Evolutionary conservation across 192 early-diverging fungal species (phyloP), one percentile per base, ranked within the genome.

Genomic region (Linnemannia hyalina): DNA sequence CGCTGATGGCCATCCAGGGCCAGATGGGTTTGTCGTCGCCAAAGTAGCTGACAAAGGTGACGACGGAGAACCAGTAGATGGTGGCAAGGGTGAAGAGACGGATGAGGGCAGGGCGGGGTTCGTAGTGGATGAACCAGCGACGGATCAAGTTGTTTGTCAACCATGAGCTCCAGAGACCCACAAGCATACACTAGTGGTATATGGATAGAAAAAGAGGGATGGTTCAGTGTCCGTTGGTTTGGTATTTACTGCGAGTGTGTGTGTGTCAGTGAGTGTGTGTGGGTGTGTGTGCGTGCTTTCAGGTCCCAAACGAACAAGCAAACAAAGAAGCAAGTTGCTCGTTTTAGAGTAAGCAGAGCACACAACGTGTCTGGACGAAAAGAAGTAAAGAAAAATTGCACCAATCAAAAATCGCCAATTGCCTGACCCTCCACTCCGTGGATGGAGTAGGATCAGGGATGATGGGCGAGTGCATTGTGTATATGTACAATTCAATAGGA

Each of bases 71-170:
- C 91, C 91, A 93, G 69, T 87, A 92, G 46, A 92, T 90, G 38
- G 84, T 86, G 47, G 84, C 90, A 29, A 93, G 82, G 3, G 90
- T 89, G 63, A 91, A 87, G 46, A 93, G 73, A 6, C 92, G 90
- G 42, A 90, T 82, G 44, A 92, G 89, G 44, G 90, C 89, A 38
- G 85, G 91, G 13, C 82, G 88, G 4, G 90, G 83, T 68, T 93
- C 91, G 55, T 93, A 92, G 78, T 90, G 89, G 77, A 89, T 90
- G 38, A 92, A 89, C 92, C 91, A 93, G 29, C 92, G 88, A 26
- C 89, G 88, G 52, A 91, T 87, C 88, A 93, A 88, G 76, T 89
- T 90, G 13, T 89, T 92, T 10, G 91, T 89, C 22, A 93, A 70
- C 72, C 91, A 90, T 70, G 83, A 90, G 73, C 90, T 91, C 92